These are phyloP conservation scores for Globisporangium takayamanum DNA, from an alignment of 352 stramenopile genomes.

Conservation along the genomic window DNA sequence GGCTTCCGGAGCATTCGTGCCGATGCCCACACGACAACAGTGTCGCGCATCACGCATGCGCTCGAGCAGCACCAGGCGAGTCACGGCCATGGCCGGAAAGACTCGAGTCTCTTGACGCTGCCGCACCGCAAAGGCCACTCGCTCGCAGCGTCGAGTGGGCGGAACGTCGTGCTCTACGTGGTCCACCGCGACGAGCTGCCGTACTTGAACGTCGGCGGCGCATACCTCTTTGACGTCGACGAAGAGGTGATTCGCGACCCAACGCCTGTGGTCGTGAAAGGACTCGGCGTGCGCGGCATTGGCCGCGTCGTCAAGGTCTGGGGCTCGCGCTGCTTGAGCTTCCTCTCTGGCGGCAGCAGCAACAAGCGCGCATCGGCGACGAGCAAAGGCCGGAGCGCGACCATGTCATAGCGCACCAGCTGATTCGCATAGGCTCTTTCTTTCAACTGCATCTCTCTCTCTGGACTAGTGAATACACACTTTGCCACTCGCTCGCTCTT, in stretches of 20 bases:
- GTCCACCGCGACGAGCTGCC: constrained; percentile 64
- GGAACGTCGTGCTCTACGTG: constrained; percentile 38
- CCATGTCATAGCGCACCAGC: constrained; percentile 4
- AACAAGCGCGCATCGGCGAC: constrained; percentile 1
- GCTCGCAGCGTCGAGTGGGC: constrained; percentile 12
- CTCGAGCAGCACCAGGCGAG: constrained; percentile 16
- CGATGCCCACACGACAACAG: constrained; percentile 32
- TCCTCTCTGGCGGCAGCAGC: constrained; percentile 8
- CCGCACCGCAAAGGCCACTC: constrained; percentile 3
- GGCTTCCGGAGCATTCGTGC: constrained; percentile 38
- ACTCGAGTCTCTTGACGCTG: not conserved
- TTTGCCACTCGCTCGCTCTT: no score
- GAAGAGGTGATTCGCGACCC: constrained; percentile 20
- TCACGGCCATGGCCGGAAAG: constrained; percentile 1
- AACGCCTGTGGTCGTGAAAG: constrained; percentile 46
- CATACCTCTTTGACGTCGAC: constrained; percentile 30
- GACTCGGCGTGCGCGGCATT: constrained; percentile 37
- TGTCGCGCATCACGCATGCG: constrained; percentile 27
- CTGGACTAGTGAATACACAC: no score
- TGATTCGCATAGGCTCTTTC: no score
- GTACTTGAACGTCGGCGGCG: constrained; percentile 29
- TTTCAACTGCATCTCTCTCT: no score
- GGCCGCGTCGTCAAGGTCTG: constrained; percentile 14
- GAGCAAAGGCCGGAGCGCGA: constrained; percentile 6
- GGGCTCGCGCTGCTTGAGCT: constrained; percentile 10